Evolutionary conservation across 768 basidiomycete species (phyloP), one percentile per base, ranked within the genome.

Genomic region (Auricularia cornea): DNA sequence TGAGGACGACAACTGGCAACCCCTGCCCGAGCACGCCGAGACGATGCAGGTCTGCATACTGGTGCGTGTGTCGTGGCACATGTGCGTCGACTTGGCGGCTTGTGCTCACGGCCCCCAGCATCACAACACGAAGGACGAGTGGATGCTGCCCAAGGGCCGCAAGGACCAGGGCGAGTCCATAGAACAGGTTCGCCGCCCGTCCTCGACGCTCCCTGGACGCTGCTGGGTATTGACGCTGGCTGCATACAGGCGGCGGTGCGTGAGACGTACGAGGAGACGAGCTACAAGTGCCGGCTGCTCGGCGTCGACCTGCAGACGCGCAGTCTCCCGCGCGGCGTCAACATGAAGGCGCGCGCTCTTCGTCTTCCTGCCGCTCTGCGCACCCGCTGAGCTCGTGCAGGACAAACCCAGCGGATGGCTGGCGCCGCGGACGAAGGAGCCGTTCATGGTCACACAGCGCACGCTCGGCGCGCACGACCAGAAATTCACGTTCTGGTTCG

Each of bases 231-330:
- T 59, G 4, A 78, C 84, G 33, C 86, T 14, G 35, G 87, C 68
- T 84, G 87, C 68, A 79, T 82, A 62, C 66, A 62, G 1, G 76
- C 85, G 2, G 85, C 86, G 0, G 65, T 84, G 4, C 77, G 87
- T 20, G 86, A 88, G 72, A 84, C 85, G 0, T 84, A 77, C 68
- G 87, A 85, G 68, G 85, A 87, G 74, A 87, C 85, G 0, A 85
- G 85, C 4, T 87, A 83, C 66, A 72, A 72, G 3, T 86, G 86
- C 70, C 68, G 71, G 26, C 71, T 83, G 40, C 77, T 84, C 65
- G 80, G 83, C 1, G 72, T 77, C 57, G 75, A 73, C 56, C 79
- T 87, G 77, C 69, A 73, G 57, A 87, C 84, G 18, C 79, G 82
- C n/a, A 85, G 85, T 3, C 83, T 84, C 2, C 65, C 68, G 23